These are phyloP conservation scores for Calocybe cyanea DNA, from an alignment of 768 basidiomycete genomes.

Conservation along the genomic window DNA sequence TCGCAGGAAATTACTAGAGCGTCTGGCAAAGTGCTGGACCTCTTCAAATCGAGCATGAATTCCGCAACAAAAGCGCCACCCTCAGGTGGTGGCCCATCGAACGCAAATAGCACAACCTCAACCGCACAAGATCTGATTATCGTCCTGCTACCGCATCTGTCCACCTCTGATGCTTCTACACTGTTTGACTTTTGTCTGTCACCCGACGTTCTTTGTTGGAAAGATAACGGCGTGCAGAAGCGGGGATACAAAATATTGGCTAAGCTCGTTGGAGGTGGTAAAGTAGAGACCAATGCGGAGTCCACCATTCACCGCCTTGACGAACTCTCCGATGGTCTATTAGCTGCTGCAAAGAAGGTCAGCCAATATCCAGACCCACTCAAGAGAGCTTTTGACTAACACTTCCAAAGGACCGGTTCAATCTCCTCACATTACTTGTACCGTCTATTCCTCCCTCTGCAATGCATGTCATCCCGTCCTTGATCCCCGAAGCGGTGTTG, in stretches of 20 bases:
- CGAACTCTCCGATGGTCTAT: slow-evolving; percentile 58
- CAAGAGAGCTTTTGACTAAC: slow-evolving; percentile 7
- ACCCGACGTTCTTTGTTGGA: slow-evolving; percentile 63
- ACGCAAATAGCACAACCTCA: slow-evolving; percentile 46
- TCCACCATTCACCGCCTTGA: slow-evolving; percentile 62
- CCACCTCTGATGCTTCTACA: slow-evolving; percentile 50
- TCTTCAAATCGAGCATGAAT: slow-evolving; percentile 64
- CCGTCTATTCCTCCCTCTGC: slow-evolving; percentile 62
- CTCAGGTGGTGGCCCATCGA: slow-evolving; percentile 27
- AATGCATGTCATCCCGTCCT: slow-evolving; percentile 79
- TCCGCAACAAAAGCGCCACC: slow-evolving; percentile 29
- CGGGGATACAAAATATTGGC: slow-evolving; percentile 88
- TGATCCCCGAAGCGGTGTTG: slow-evolving; percentile 92
- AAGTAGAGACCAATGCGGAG: slow-evolving; percentile 53
- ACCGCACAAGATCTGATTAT: slow-evolving; percentile 84
- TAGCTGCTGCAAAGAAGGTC: slow-evolving; percentile 86
- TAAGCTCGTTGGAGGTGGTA: slow-evolving; percentile 63
- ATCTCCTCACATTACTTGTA: slow-evolving; percentile 67
- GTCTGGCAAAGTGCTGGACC: slow-evolving; percentile 69
- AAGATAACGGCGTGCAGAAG: slow-evolving; percentile 91
- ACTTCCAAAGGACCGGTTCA: slow-evolving; percentile 69
- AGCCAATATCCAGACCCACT: background rate
- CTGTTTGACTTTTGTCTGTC: slow-evolving; percentile 72
- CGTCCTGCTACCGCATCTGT: slow-evolving; percentile 75
- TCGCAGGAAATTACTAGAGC: slow-evolving; percentile 73